Evolutionary conservation across 192 early-diverging fungal species (phyloP), one percentile per base, ranked within the genome.

Genomic region (Entomortierella parvispora): DNA sequence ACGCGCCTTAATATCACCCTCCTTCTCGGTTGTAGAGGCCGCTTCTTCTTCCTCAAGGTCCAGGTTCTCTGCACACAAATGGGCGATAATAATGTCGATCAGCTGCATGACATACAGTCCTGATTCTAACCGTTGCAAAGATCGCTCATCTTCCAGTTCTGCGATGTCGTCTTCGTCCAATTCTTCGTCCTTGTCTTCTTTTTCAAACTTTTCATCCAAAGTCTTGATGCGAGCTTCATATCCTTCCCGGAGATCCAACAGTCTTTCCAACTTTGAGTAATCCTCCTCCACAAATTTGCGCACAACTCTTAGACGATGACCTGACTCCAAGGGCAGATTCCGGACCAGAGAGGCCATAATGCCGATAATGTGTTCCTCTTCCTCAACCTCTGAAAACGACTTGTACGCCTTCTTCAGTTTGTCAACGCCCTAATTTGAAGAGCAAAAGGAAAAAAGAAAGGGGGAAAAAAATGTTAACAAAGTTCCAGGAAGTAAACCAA

Each of bases 321-420:
- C 87, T 8, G 89, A 83, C 32, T 83, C 81, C 12, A 79, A 47
- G 14, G 85, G 81, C 3, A 95, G 79, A 34, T 90, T 86, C 33
- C 88, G 85, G 59, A 98, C 84, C 17, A 99, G 79, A 25, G 92
- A 93, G 12, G 90, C 80, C 43, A 99, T 81, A 53, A 96, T 94
- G 46, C 94, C 91, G 5, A 95, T 80, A 0, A 93, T 82, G 65
- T 96, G 95, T 62, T 97, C 97, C 62, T 95, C 92, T 64, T 94
- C 93, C 62, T 97, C 95, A 0, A 84, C 58, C 47, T 94, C 93
- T 0, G 93, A 91, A 66, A 90, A 90, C 0, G 80, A 55, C 68
- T 90, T 93, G 85, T 97, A 95, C 9, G 80, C 69, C 81, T 93
- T 97, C 63, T 90, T 89, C 56, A 95, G 85, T 23, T 86, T 87